A percentile compares a stretch with the other conserved stretches of the same genome.
These are phyloP conservation scores for Aspergillus flavus DNA, from an alignment of 2,329 filamentous ascomycete genomes.

Conservation along the genomic window DNA sequence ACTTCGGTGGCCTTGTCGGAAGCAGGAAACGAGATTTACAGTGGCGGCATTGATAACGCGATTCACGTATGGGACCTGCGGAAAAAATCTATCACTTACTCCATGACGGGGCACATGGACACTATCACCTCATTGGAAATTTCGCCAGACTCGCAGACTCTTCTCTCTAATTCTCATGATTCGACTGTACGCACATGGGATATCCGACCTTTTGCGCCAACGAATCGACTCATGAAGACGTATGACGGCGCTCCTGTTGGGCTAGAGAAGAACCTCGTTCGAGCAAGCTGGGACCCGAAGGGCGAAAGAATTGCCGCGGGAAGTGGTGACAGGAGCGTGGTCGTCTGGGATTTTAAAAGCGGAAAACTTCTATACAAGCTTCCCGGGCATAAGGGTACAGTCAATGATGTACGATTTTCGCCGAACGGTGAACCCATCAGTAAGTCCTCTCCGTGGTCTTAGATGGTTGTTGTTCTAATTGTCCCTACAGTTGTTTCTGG, in stretches of 20 bases:
- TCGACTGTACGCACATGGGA: constrained; percentile 95
- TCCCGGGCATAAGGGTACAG: constrained; percentile 90
- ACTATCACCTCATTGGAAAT: constrained; percentile 87
- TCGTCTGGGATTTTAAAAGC: constrained; percentile 87
- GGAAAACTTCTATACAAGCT: constrained; percentile 93
- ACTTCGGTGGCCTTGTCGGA: constrained; percentile 90
- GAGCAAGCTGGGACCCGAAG: constrained; percentile 84
- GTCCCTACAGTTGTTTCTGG: constrained; percentile 72
- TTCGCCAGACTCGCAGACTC: constrained; percentile 88
- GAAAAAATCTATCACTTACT: constrained; percentile 86
- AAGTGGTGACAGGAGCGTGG: constrained; percentile 85
- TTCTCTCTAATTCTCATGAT: constrained; percentile 92
- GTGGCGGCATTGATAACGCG: constrained; percentile 93
- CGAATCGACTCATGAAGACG: constrained; percentile 79
- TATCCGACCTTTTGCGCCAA: constrained; percentile 88
- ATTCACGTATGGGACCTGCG: constrained; percentile 97
- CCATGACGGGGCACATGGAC: constrained; percentile 85
- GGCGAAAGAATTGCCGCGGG: constrained; percentile 88
- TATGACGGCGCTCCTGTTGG: constrained; percentile 90
- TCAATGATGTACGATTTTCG: constrained; percentile 92
- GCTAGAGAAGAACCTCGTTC: constrained; percentile 87
- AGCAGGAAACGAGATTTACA: constrained; percentile 93
- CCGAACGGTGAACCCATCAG: constrained; percentile 82
- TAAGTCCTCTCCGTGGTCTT: constrained; percentile 57
- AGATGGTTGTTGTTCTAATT: constrained; percentile 11